These are phyloP conservation scores for Cryptococcus depauperatus DNA, from an alignment of 1,284 basidiomycete genomes.

Conservation along the genomic window DNA sequence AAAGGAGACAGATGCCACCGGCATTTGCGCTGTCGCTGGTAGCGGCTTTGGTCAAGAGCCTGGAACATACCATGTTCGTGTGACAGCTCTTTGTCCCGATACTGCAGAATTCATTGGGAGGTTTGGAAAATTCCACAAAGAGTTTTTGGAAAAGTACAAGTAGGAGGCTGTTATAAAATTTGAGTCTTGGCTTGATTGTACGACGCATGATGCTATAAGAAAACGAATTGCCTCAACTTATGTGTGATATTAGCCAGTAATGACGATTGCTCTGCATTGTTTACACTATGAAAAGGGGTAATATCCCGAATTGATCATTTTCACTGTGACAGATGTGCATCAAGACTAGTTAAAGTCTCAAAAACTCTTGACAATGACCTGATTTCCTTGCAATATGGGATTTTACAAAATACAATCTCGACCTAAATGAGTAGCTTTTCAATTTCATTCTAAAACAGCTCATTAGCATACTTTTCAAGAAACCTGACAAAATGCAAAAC, in stretches of 20 bases:
- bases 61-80: slow-evolving; percentile 75
- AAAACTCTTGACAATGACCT: neutral
- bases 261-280: no score
- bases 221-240: no score
- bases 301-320: no score
- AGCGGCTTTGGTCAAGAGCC: slow-evolving; percentile 85
- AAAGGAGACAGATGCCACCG: slow-evolving; percentile 57
- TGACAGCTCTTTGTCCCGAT: slow-evolving; percentile 74
- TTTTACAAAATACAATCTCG: no score
- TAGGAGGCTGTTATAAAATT: no score
- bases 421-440: slow-evolving; percentile 61
- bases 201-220: no score
- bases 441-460: slow-evolving; percentile 46
- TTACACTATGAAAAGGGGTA: no score
- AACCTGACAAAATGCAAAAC: slow-evolving; percentile 6
- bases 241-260: no score
- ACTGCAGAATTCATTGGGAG: slow-evolving; percentile 82
- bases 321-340: no score
- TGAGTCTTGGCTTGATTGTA: no score
- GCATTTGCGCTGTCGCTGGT: slow-evolving; percentile 87
- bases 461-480: slow-evolving; percentile 1
- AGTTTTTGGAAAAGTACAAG: slow-evolving; percentile 64
- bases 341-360: slow-evolving; percentile 17
- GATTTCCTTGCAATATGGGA: neutral
- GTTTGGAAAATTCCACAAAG: slow-evolving; percentile 72